Conservation (phyloP, 2,329 filamentous ascomycete genomes). For the Penicillium sp. region DNA sequence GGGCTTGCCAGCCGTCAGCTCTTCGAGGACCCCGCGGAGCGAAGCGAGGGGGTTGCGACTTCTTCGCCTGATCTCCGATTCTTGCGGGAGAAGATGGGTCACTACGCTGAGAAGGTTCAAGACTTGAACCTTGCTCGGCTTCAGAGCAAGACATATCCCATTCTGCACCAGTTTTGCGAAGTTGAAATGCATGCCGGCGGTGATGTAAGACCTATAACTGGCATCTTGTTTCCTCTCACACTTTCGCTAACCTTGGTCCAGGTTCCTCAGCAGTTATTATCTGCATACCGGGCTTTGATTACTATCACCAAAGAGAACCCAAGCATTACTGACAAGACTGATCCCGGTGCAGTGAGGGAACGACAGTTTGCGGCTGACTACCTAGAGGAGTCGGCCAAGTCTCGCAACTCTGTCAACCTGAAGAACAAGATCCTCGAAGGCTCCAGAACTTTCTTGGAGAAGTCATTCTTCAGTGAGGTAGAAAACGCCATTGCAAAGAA, state of each 20-base stretch:
- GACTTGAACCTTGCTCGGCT: conserved; percentile 74
- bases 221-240: background rate
- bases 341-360: conserved; percentile 69
- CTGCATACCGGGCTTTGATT: conserved; percentile 80
- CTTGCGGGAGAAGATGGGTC: conserved; percentile 79
- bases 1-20: conserved; percentile 62
- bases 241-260: conserved; percentile 39
- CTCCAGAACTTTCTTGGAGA: conserved; percentile 77
- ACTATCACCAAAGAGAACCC: conserved; percentile 75
- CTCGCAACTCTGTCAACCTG: conserved; percentile 64
- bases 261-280: conserved; percentile 72
- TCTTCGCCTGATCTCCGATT: conserved; percentile 71
- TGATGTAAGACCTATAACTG: conserved; percentile 49
- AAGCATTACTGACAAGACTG: conserved; percentile 59
- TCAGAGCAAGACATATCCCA: conserved; percentile 67
- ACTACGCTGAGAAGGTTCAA: conserved; percentile 77
- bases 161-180: conserved; percentile 74
- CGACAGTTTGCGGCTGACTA: conserved; percentile 77
- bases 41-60: conserved; percentile 53
- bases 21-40: conserved; percentile 68
- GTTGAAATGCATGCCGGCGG: conserved; percentile 72
- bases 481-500: conserved; percentile 78
- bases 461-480: conserved; percentile 75
- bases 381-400: conserved; percentile 71
- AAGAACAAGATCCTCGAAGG: conserved; percentile 79